Percentiles rank a stretch among this genome's conserved stretches.
These are phyloP conservation scores for Trichophyton rubrum DNA, from an alignment of 2,329 filamentous ascomycete species.

Conservation along the genomic window DNA sequence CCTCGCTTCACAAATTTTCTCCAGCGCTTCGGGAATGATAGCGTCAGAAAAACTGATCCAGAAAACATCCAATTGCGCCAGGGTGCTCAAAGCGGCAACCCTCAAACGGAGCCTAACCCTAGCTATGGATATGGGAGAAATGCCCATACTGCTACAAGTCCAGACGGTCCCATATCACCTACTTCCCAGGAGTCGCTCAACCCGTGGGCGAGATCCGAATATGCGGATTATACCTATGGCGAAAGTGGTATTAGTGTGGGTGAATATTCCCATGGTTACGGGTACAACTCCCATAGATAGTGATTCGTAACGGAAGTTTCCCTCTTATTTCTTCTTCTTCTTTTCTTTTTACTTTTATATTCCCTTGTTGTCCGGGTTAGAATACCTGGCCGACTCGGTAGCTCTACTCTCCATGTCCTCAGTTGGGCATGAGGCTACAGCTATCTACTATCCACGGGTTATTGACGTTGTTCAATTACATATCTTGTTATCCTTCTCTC, in stretches of 20 bases:
- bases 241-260: constrained; percentile 9
- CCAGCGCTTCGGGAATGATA: not conserved
- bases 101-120: not conserved
- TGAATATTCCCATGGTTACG: constrained; percentile 13
- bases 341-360: not conserved
- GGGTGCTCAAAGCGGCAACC: not conserved
- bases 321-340: not conserved
- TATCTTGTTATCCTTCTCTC: not conserved
- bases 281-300: not conserved
- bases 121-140: not conserved
- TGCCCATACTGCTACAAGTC: not conserved
- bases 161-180: not conserved
- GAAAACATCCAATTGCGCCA: not conserved
- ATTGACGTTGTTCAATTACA: not conserved
- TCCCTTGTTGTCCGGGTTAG: not conserved
- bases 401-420: not conserved
- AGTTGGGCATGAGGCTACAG: not conserved
- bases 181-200: not conserved
- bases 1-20: constrained; percentile 9
- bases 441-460: not conserved
- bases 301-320: not conserved
- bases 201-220: not conserved
- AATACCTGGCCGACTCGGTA: not conserved
- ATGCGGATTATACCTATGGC: constrained; percentile 9
- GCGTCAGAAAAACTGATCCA: not conserved